Percentiles rank a stretch among this genome's conserved stretches.
Evolutionary conservation across 1,284 basidiomycete species (phyloP).

Genomic region (Trichosporon sp.): DNA sequence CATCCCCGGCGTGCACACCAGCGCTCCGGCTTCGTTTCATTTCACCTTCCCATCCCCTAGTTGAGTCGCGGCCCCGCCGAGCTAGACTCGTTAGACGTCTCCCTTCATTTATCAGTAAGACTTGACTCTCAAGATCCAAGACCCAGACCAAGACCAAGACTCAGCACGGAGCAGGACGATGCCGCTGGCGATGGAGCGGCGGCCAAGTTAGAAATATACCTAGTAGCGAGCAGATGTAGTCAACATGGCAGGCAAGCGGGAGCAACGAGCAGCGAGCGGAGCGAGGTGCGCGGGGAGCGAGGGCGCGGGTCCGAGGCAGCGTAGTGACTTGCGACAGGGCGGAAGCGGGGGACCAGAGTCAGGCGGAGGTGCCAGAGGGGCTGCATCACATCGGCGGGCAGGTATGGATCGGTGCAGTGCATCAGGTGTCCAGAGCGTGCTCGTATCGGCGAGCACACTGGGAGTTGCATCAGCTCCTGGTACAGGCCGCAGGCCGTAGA

Average conservation of each 20-base stretch:
- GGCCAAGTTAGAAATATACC: not conserved
- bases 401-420: too few relatives aligned
- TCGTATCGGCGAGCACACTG: too few relatives aligned
- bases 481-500: too few relatives aligned
- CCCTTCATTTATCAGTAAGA: not conserved
- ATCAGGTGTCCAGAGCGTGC: not conserved
- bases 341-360: too few relatives aligned
- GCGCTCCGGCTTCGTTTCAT: not conserved
- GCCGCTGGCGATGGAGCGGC: not conserved
- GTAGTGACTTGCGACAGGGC: too few relatives aligned
- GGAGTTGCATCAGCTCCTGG: too few relatives aligned
- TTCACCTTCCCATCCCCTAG: not conserved
- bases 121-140: not conserved
- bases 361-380: too few relatives aligned
- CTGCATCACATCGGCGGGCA: too few relatives aligned
- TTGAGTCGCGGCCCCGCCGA: not conserved
- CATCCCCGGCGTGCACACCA: not conserved
- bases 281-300: not conserved
- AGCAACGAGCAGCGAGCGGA: not conserved
- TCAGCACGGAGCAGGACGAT: not conserved
- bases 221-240: not conserved
- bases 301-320: too few relatives aligned
- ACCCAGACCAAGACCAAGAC: not conserved
- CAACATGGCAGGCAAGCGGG: not conserved
- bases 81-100: conserved; percentile 2